Percentiles rank a stretch among this genome's conserved stretches.
phyloP scores from a whole-genome alignment of 176 grass and related monocot genomes.

The Pontederia paniculata region DNA sequence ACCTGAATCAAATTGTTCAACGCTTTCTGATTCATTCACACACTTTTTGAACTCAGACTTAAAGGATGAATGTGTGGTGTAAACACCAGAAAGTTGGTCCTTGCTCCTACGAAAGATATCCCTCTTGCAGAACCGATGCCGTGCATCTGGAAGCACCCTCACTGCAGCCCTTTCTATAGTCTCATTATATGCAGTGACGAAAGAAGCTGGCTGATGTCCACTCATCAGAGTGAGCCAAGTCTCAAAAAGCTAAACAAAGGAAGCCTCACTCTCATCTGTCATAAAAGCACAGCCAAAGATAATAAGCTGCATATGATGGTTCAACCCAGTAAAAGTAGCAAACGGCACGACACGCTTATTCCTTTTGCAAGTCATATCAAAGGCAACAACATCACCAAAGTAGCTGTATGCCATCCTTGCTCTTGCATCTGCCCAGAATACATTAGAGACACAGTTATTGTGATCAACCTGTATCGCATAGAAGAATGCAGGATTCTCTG shows the following conservation, averaged over 20 bases:
- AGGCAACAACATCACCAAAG: slow-evolving; percentile 35
- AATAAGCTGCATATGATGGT: slow-evolving; percentile 50
- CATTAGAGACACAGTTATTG: slow-evolving; percentile 39
- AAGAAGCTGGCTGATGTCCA: slow-evolving; percentile 24
- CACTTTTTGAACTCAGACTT: slow-evolving; percentile 42
- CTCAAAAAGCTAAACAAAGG: slow-evolving; percentile 48
- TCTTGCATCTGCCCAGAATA: slow-evolving; percentile 39
- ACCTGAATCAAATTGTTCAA: slow-evolving; percentile 36
- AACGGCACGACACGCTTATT: slow-evolving; percentile 35
- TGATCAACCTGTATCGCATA: slow-evolving; percentile 38
- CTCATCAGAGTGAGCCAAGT: slow-evolving; percentile 47
- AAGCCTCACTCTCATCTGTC: slow-evolving; percentile 48
- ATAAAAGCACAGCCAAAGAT: slow-evolving; percentile 50
- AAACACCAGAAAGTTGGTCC: slow-evolving; percentile 28
- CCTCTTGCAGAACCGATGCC: slow-evolving; percentile 35
- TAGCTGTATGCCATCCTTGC: slow-evolving; percentile 30
- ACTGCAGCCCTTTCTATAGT: slow-evolving; percentile 21
- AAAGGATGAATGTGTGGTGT: slow-evolving; percentile 28
- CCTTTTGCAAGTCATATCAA: slow-evolving; percentile 50
- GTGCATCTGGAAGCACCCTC: slow-evolving; percentile 31
- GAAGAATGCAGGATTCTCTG: slow-evolving; percentile 41
- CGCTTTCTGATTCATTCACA: slow-evolving; percentile 31
- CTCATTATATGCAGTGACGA: slow-evolving; percentile 32
- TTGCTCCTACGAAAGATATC: slow-evolving; percentile 45
- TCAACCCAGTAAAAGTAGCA: slow-evolving; percentile 36